phyloP scores from a whole-genome alignment of 805 yeast species.

The Lipomyces spencermartinsiae region DNA sequence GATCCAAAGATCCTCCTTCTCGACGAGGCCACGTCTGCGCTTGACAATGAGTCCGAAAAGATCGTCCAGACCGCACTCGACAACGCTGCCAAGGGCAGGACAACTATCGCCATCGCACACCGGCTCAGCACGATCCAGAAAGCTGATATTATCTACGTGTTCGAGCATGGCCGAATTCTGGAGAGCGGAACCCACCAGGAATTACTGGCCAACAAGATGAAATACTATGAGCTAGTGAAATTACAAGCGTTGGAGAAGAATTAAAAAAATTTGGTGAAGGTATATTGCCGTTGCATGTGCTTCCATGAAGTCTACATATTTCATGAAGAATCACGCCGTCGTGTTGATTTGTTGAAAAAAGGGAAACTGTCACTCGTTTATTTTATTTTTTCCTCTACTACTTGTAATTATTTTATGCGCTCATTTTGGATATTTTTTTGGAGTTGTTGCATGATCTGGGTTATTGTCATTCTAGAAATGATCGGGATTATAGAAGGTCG shows the following conservation, averaged over 20 bases:
- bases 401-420: slow-evolving; percentile 7
- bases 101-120: slow-evolving; percentile 78
- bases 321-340: not conserved
- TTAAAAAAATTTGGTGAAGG: not conserved
- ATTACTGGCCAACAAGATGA: slow-evolving; percentile 48
- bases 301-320: not conserved
- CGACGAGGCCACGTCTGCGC: slow-evolving; percentile 64
- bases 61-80: slow-evolving; percentile 68
- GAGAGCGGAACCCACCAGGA: slow-evolving; percentile 59
- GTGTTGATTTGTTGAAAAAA: not conserved
- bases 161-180: slow-evolving; percentile 60
- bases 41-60: slow-evolving; percentile 66
- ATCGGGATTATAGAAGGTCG: too few relatives aligned
- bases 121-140: slow-evolving; percentile 65
- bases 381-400: too few relatives aligned
- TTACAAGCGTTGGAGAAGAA: slow-evolving; percentile 54
- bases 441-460: not conserved
- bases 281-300: not conserved
- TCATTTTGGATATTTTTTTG: not conserved
- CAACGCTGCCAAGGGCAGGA: slow-evolving; percentile 65
- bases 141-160: slow-evolving; percentile 59
- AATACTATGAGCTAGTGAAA: slow-evolving; percentile 50
- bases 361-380: not conserved
- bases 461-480: too few relatives aligned
- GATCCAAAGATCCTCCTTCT: slow-evolving; percentile 61